Percentiles rank a stretch among this genome's conserved stretches.
phyloP scores from a whole-genome alignment of 2,329 filamentous ascomycete species.

The Aureobasidium pullulans region DNA sequence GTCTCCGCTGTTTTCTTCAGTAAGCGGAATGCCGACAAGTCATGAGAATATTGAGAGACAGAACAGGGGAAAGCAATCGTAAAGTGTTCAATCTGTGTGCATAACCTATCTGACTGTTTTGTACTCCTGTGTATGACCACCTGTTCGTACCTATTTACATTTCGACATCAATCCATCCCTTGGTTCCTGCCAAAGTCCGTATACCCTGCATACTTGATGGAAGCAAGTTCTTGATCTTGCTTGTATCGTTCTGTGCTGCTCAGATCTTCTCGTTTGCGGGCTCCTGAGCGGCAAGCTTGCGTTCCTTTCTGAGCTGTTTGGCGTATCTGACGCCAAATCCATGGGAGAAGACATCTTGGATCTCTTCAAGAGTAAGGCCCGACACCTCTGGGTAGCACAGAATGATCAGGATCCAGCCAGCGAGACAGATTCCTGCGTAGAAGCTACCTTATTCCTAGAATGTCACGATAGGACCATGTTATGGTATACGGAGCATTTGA shows the following conservation, averaged over 20 bases:
- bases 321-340: conserved; percentile 31
- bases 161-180: neutral
- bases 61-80: neutral
- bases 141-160: neutral
- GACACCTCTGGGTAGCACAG: conserved; percentile 34
- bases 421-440: conserved; percentile 33
- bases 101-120: neutral
- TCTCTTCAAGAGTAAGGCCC: conserved; percentile 31
- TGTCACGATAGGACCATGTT: no score
- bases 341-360: conserved; percentile 29
- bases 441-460: no score
- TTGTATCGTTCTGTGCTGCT: neutral
- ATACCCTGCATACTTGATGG: neutral
- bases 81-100: no score
- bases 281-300: conserved; percentile 21
- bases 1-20: neutral
- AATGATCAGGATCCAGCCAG: conserved; percentile 33
- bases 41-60: no score
- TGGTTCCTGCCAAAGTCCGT: neutral
- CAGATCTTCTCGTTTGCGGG: neutral
- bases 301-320: conserved; percentile 30
- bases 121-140: neutral
- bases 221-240: neutral
- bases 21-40: neutral
- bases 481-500: no score